These are phyloP conservation scores for Pichia inconspicua DNA, from an alignment of 1,139 yeast genomes.

Conservation along the genomic window DNA sequence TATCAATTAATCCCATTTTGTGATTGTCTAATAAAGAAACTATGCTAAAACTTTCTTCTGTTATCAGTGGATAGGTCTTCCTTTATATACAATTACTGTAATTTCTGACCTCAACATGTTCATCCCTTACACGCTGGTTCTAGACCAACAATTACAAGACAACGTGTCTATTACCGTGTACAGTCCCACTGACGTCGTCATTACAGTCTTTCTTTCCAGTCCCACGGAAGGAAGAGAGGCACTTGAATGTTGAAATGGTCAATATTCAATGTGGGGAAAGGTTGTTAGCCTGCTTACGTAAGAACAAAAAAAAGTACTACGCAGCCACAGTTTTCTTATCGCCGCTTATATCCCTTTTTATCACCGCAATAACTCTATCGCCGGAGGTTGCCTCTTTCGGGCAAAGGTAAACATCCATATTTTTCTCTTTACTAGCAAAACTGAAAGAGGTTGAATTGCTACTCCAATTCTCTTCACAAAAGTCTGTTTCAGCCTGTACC, in stretches of 20 bases:
- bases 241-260: too few species aligned
- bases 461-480: not conserved
- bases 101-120: too few species aligned
- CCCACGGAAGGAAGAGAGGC: not conserved
- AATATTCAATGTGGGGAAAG: not conserved
- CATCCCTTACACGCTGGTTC: not conserved
- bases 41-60: too few species aligned
- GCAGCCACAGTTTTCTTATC: too few species aligned
- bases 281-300: not conserved
- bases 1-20: conserved; percentile 26
- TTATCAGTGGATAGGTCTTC: not conserved
- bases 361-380: not conserved
- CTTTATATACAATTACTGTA: not conserved
- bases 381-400: conserved; percentile 4
- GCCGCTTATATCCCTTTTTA: too few species aligned
- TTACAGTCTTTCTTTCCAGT: not conserved
- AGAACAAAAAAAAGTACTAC: too few species aligned
- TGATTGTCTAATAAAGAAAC: not conserved
- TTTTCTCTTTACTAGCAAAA: not conserved
- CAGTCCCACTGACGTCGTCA: not conserved
- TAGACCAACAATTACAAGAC: not conserved
- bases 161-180: not conserved
- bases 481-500: not conserved
- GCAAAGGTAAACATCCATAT: conserved; percentile 2
- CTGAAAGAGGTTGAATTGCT: not conserved